These are phyloP conservation scores for Silybum marianum DNA, from an alignment of 129 eudicot species.

Conservation along the genomic window DNA sequence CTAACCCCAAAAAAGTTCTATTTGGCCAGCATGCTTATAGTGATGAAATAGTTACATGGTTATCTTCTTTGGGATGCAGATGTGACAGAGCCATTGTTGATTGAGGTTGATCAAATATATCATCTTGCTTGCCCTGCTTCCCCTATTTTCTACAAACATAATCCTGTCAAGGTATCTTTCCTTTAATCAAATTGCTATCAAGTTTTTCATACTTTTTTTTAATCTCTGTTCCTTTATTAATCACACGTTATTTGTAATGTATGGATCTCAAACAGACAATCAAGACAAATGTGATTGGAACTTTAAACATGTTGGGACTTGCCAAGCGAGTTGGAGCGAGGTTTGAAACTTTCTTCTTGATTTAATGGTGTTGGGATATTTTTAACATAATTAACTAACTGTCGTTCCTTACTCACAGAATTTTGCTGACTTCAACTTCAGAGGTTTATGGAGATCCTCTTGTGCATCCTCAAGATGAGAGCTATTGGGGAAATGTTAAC, in stretches of 20 bases:
- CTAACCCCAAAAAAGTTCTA: background rate
- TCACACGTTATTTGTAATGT: constrained; percentile 1
- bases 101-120: constrained; percentile 83
- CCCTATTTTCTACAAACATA: constrained; percentile 74
- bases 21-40: background rate
- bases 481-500: constrained; percentile 96
- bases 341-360: constrained; percentile 33
- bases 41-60: constrained; percentile 2
- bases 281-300: constrained; percentile 91
- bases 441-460: constrained; percentile 97
- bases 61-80: constrained; percentile 44
- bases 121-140: constrained; percentile 94
- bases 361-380: background rate
- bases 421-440: constrained; percentile 84
- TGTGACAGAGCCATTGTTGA: constrained; percentile 70
- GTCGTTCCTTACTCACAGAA: constrained; percentile 43
- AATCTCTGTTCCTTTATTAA: background rate
- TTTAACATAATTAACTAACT: background rate
- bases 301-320: constrained; percentile 90
- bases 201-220: background rate
- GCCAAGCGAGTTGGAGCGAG: constrained; percentile 94
- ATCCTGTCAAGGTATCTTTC: constrained; percentile 76
- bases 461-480: constrained; percentile 85
- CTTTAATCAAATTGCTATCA: background rate
- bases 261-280: constrained; percentile 57